These are phyloP conservation scores for Prunus campanulata DNA, from an alignment of 306 rosid species.

Conservation along the genomic window DNA sequence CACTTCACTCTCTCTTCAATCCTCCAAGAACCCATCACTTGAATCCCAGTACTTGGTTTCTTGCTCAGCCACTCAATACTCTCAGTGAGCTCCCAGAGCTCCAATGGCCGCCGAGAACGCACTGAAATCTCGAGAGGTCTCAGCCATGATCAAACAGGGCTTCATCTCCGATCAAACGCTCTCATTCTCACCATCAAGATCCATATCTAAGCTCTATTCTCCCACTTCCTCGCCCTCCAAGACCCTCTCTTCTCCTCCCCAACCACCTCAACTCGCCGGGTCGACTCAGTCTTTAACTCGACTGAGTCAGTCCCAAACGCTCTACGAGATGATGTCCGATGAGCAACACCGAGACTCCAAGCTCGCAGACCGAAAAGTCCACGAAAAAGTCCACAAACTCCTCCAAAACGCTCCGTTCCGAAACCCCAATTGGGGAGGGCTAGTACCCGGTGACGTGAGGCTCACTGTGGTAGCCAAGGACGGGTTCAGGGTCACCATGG, in stretches of 20 bases:
- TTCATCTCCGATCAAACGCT: conserved; percentile 59
- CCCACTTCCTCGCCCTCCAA: conserved; percentile 40
- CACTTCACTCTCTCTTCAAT: neutral
- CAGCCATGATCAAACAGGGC: conserved; percentile 79
- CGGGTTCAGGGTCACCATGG: conserved; percentile 70
- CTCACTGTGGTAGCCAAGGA: conserved; percentile 66
- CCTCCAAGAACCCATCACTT: neutral
- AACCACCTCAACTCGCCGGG: conserved; percentile 17
- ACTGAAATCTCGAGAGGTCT: conserved; percentile 65
- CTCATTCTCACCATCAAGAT: conserved; percentile 67
- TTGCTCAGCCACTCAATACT: neutral
- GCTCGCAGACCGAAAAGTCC: conserved; percentile 43
- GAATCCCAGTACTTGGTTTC: conserved; percentile 8
- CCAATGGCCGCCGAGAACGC: conserved; percentile 60
- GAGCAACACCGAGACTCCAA: conserved; percentile 46
- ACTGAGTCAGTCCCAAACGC: conserved; percentile 47
- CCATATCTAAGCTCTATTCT: conserved; percentile 36
- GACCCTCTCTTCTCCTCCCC: conserved; percentile 34
- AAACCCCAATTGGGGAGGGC: conserved; percentile 33
- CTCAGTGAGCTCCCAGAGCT: conserved; percentile 16
- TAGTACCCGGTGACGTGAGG: conserved; percentile 46
- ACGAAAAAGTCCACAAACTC: conserved; percentile 49
- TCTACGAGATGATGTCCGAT: conserved; percentile 76
- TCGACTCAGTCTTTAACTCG: conserved; percentile 22
- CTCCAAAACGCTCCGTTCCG: conserved; percentile 51